Evolutionary conservation across 441 rosid genomes (phyloP).

Genomic region (Pelargonium cotyledonis): DNA sequence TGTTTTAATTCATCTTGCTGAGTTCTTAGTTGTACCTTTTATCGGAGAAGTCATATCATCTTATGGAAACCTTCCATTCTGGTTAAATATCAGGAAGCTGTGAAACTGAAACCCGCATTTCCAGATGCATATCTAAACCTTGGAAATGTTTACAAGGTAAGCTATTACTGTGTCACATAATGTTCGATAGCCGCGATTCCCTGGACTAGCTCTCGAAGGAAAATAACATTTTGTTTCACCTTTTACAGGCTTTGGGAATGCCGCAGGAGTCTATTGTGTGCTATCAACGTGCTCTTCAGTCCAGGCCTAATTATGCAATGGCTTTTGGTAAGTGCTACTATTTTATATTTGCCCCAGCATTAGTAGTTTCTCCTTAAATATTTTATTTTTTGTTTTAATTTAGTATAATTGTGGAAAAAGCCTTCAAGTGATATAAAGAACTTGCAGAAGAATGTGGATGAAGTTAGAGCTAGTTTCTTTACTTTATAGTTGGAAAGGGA

Average conservation of each 20-base stretch:
- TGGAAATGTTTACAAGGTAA: slow-evolving; percentile 97
- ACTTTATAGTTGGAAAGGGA: background rate
- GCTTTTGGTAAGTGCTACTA: slow-evolving; percentile 66
- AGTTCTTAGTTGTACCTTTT: background rate
- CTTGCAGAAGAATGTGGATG: too few species aligned
- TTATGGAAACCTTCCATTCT: background rate
- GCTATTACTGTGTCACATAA: slow-evolving; percentile 22
- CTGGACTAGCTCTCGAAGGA: slow-evolving; percentile 27
- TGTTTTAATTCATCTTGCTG: background rate
- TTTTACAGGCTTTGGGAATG: slow-evolving; percentile 85
- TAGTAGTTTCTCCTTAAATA: background rate
- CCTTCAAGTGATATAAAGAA: too few species aligned
- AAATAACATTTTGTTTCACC: slow-evolving; percentile 28
- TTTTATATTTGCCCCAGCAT: background rate
- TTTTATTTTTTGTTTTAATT: too few species aligned
- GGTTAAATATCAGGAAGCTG: slow-evolving; percentile 69
- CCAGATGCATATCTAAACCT: slow-evolving; percentile 96
- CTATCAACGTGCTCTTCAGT: slow-evolving; percentile 86
- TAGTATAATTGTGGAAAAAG: too few species aligned
- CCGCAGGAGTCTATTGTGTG: slow-evolving; percentile 86
- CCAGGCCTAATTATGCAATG: slow-evolving; percentile 75
- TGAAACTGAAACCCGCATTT: slow-evolving; percentile 76
- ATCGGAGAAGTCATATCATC: background rate
- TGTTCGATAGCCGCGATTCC: slow-evolving; percentile 31
- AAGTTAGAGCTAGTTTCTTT: background rate